Percentiles rank a stretch among this genome's conserved stretches.
Conservation (phyloP, 192 early-diverging fungal genomes). For the Entomortierella beljakovae region DNA sequence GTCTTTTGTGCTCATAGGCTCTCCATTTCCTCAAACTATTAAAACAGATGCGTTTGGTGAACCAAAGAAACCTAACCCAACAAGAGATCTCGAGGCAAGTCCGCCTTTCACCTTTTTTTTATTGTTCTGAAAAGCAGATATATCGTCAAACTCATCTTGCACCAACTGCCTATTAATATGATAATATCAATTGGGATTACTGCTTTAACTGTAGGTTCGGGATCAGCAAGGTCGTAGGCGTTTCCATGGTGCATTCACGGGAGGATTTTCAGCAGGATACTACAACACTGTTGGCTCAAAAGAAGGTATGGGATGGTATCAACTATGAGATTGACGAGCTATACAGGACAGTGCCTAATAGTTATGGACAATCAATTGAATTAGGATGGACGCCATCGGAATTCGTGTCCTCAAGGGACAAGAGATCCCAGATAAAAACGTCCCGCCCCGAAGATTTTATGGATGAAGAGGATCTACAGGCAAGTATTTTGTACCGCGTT, state of each 20-base stretch:
- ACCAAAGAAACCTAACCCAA: conserved; percentile 17
- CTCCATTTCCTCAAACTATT: conserved; percentile 33
- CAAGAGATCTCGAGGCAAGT: conserved; percentile 42
- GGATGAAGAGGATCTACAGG: conserved; percentile 95
- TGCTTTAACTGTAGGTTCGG: conserved; percentile 34
- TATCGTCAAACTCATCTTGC: not conserved
- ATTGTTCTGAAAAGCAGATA: no score
- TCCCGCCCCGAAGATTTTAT: conserved; percentile 88
- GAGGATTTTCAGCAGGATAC: conserved; percentile 95
- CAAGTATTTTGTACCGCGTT: conserved; percentile 20
- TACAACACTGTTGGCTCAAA: conserved; percentile 97
- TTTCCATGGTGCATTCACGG: conserved; percentile 93
- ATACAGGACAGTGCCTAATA: not conserved
- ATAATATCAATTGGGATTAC: not conserved
- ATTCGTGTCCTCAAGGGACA: conserved; percentile 82
- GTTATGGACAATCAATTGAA: not conserved
- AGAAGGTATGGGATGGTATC: conserved; percentile 73
- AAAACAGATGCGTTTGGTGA: conserved; percentile 29
- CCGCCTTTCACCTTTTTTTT: not conserved
- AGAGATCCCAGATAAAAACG: conserved; percentile 63
- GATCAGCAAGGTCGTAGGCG: conserved; percentile 81
- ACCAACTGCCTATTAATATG: not conserved
- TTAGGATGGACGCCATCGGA: conserved; percentile 81
- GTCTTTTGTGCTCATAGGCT: conserved; percentile 32
- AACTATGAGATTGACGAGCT: not conserved